A percentile compares a stretch with the other conserved stretches of the same genome.
phyloP scores from a whole-genome alignment of 2,329 filamentous ascomycete genomes.

The Aspergillus carbonarius region DNA sequence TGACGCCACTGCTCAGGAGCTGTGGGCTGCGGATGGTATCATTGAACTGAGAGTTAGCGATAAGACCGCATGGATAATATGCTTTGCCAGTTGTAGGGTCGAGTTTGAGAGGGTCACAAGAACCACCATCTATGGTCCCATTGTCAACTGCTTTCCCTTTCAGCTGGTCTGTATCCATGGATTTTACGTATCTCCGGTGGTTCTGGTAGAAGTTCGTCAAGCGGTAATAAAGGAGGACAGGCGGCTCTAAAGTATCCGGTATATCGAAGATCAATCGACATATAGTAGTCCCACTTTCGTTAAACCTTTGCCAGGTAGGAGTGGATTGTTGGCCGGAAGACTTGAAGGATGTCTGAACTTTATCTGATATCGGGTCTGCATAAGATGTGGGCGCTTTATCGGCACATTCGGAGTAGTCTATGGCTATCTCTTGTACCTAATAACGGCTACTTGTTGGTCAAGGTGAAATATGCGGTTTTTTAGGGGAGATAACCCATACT shows the following conservation, averaged over 20 bases:
- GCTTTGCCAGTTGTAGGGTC: conserved; percentile 57
- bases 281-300: conserved; percentile 42
- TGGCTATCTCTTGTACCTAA: conserved; percentile 82
- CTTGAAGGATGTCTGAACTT: conserved; percentile 72
- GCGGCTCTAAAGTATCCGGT: conserved; percentile 73
- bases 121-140: conserved; percentile 62
- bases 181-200: conserved; percentile 92
- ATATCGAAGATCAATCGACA: conserved; percentile 79
- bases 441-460: neutral
- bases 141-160: conserved; percentile 66
- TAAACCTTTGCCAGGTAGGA: conserved; percentile 32
- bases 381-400: conserved; percentile 46
- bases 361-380: conserved; percentile 54
- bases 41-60: conserved; percentile 97
- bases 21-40: conserved; percentile 74
- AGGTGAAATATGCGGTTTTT: neutral
- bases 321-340: conserved; percentile 42
- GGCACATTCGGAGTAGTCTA: conserved; percentile 85
- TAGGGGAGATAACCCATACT: conserved; percentile 49
- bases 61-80: conserved; percentile 92
- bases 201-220: conserved; percentile 99
- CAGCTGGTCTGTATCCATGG: conserved; percentile 79
- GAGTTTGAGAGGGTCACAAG: conserved; percentile 71
- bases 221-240: conserved; percentile 90
- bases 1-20: conserved; percentile 51